These are phyloP conservation scores for Yarrowia sp. DNA, from an alignment of 805 yeast genomes.

Conservation along the genomic window DNA sequence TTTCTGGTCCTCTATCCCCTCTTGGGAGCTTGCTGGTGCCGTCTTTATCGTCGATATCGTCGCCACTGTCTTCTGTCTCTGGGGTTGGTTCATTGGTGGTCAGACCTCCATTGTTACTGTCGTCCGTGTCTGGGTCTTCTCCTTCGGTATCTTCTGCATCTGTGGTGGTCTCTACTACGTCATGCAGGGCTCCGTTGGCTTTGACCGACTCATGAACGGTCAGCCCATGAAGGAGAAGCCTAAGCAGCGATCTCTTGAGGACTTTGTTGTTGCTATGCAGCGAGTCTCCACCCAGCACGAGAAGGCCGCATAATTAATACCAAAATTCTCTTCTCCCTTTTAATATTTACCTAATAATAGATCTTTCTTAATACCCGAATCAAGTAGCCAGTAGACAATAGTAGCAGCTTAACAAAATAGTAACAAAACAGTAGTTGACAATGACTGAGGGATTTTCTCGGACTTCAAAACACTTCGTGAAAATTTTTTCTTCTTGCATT, in stretches of 20 bases:
- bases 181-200: conserved; percentile 66
- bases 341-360: conserved; percentile 39
- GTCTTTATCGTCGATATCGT: conserved; percentile 87
- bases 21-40: conserved; percentile 97
- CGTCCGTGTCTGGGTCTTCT: conserved; percentile 93
- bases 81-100: conserved; percentile 98
- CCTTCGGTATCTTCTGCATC: conserved; percentile 96
- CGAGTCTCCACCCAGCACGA: conserved; percentile 72
- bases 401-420: no score
- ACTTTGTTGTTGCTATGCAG: conserved; percentile 67
- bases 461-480: not conserved
- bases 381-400: no score
- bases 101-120: conserved; percentile 96
- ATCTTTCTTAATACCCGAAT: conserved; percentile 21
- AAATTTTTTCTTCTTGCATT: not conserved
- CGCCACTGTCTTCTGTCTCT: conserved; percentile 89
- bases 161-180: conserved; percentile 96
- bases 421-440: no score
- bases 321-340: conserved; percentile 39
- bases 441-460: no score
- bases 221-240: conserved; percentile 53
- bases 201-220: conserved; percentile 66
- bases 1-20: conserved; percentile 96
- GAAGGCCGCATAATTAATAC: conserved; percentile 53
- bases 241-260: conserved; percentile 62